Base-by-base conservation (phyloP, 1,284 basidiomycete genomes). In the Ganoderma boninense region DNA sequence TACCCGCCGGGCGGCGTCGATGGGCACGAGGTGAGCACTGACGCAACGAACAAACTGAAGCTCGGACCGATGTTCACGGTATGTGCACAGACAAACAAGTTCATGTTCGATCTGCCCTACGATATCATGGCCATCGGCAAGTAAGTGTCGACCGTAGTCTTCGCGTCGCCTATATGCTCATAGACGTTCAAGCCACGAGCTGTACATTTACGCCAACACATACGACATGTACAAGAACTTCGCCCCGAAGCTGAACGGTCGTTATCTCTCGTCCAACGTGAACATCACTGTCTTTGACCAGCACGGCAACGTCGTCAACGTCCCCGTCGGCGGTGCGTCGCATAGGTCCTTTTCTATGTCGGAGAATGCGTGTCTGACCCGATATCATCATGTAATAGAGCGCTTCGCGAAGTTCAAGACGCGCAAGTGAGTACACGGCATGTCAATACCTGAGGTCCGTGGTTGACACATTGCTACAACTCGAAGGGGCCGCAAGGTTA, bases 101-200 rank as follows among this genome's bases (percentile, higher is more conserved):
- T 95, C 80, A 86, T 97, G 74, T 83, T 89, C 40, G 82, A 90
- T 74, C 84, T 97, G 38, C 90, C 92, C 0, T 97, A 96, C 78
- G 96, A 97, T 78, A 77, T 96, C 10, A 88, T 97, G 76, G 84
- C 94, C 0, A 95, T 97, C 70, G 96, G 96, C 77, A 97, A 97
- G 89, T 91, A 75, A 65, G 89, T 81, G 16, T 14, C 10, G 29
- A 16, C 4, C 5, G 35, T 16, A 3, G 16, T 23, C 18, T 32
- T 16, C 46, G 13, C 42, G 20, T 32, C 43, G 35, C 29, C 29
- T 32, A 26, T 56, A 59, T 29, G 23, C 65, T 59, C 14, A 64
- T 14, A 14, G 10, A 4, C 7, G 66, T 35, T n/a, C 13, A 67
- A 92, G 91, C 77, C 95, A 97, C 77, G 96, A 97, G 82, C 82